phyloP scores from a whole-genome alignment of 306 rosid species.

The Notholithocarpus densiflorus region DNA sequence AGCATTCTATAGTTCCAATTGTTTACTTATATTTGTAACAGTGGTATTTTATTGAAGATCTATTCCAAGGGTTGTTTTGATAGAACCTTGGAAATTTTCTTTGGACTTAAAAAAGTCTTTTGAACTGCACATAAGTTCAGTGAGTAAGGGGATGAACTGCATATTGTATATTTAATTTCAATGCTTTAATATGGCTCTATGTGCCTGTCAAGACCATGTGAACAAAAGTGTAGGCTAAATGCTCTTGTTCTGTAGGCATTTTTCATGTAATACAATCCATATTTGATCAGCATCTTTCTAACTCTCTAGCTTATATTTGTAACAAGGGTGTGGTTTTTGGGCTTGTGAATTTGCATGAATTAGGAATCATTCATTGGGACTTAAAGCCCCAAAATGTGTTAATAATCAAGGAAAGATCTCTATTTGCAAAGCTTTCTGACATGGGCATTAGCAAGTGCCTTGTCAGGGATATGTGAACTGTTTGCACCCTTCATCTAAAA shows the following conservation, averaged over 20 bases:
- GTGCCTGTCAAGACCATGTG: too few relatives aligned
- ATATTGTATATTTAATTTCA: background rate
- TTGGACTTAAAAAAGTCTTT: background rate
- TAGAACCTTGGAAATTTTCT: background rate
- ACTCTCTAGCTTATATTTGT: constrained; percentile 15
- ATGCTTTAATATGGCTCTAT: too few relatives aligned
- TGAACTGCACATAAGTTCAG: background rate
- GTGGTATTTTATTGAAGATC: background rate
- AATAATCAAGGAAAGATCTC: constrained; percentile 50
- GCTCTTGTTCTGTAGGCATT: too few relatives aligned
- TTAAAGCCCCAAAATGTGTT: constrained; percentile 90
- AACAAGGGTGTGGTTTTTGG: constrained; percentile 72
- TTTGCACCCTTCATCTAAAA: background rate
- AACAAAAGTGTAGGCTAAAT: too few relatives aligned
- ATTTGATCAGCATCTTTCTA: constrained; percentile 2
- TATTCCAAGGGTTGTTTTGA: background rate
- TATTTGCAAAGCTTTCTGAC: constrained; percentile 64
- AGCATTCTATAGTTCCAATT: too few relatives aligned
- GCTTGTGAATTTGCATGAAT: constrained; percentile 76
- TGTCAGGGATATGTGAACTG: constrained; percentile 37
- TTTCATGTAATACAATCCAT: too few relatives aligned
- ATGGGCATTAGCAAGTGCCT: constrained; percentile 41
- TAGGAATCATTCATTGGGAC: constrained; percentile 88
- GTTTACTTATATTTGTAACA: too few relatives aligned
- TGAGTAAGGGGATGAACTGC: background rate